phyloP scores from a whole-genome alignment of 2,329 filamentous ascomycete species.

The Drechslerella coelobrocha region DNA sequence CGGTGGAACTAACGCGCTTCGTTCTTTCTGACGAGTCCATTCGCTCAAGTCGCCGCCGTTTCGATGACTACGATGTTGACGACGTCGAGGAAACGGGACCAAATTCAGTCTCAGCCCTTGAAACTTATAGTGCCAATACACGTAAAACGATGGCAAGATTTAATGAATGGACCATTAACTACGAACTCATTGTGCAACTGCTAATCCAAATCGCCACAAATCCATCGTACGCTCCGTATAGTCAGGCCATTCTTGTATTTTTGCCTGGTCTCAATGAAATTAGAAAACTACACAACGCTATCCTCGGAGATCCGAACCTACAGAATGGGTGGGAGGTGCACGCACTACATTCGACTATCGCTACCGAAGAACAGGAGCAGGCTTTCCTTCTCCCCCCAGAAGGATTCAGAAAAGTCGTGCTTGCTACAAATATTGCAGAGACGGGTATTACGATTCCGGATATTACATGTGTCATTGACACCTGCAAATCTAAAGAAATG shows the following conservation, averaged over 20 bases:
- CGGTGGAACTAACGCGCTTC: constrained; percentile 84
- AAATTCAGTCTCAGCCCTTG: constrained; percentile 69
- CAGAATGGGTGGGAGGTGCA: constrained; percentile 79
- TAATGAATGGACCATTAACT: constrained; percentile 91
- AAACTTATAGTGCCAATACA: constrained; percentile 76
- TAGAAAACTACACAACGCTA: constrained; percentile 81
- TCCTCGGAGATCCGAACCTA: constrained; percentile 79
- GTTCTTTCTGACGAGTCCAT: constrained; percentile 61
- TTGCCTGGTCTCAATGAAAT: constrained; percentile 95
- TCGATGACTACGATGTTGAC: constrained; percentile 62
- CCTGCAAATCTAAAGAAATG: constrained; percentile 97
- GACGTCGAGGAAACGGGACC: constrained; percentile 58
- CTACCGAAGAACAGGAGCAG: constrained; percentile 93
- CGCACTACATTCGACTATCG: constrained; percentile 90
- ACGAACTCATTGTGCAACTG: constrained; percentile 80
- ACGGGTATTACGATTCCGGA: constrained; percentile 99
- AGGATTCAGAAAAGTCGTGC: constrained; percentile 87
- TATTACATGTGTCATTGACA: constrained; percentile 94
- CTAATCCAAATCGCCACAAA: constrained; percentile 77
- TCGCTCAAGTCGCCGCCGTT: constrained; percentile 56
- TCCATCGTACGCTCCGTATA: constrained; percentile 72
- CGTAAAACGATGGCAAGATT: constrained; percentile 75
- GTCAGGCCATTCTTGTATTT: constrained; percentile 92
- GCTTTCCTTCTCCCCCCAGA: constrained; percentile 85
- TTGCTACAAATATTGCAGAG: constrained; percentile 97